phyloP scores from a whole-genome alignment of 1,284 basidiomycete species.

The Trichosporon coremiiforme region DNA sequence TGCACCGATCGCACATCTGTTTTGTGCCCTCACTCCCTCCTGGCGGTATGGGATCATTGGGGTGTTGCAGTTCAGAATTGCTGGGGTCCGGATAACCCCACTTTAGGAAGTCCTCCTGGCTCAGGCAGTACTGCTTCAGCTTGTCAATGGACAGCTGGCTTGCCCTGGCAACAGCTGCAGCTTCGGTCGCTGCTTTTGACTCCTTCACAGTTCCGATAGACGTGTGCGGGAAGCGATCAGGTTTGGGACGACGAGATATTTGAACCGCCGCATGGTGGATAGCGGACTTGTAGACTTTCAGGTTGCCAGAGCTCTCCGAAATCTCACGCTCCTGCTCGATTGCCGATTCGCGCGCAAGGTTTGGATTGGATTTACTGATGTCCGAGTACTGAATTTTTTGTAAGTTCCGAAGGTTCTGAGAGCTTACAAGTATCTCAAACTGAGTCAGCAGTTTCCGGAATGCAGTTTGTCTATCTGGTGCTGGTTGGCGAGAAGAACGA shows the following conservation, averaged over 20 bases:
- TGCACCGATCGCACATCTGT: constrained; percentile 76
- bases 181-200: constrained; percentile 63
- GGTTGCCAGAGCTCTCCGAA: constrained; percentile 39
- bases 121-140: constrained; percentile 65
- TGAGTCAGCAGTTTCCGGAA: constrained; percentile 46
- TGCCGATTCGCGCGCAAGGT: constrained; percentile 44
- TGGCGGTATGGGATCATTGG: background rate
- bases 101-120: constrained; percentile 63
- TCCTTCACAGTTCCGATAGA: constrained; percentile 81
- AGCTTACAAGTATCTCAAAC: constrained; percentile 46
- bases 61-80: constrained; percentile 54
- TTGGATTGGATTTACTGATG: constrained; percentile 39
- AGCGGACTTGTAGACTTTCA: constrained; percentile 49
- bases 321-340: constrained; percentile 49
- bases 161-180: constrained; percentile 63
- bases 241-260: constrained; percentile 63
- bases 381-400: constrained; percentile 36
- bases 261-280: constrained; percentile 53
- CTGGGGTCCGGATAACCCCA: constrained; percentile 70
- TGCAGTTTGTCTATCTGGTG: constrained; percentile 47
- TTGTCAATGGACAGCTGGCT: constrained; percentile 62
- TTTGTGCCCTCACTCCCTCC: constrained; percentile 61
- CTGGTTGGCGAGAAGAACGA: constrained; percentile 41
- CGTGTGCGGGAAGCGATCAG: constrained; percentile 65
- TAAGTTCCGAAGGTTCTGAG: background rate